Conservation (phyloP, 495 filamentous ascomycete species). For the Talaromyces ruber region DNA sequence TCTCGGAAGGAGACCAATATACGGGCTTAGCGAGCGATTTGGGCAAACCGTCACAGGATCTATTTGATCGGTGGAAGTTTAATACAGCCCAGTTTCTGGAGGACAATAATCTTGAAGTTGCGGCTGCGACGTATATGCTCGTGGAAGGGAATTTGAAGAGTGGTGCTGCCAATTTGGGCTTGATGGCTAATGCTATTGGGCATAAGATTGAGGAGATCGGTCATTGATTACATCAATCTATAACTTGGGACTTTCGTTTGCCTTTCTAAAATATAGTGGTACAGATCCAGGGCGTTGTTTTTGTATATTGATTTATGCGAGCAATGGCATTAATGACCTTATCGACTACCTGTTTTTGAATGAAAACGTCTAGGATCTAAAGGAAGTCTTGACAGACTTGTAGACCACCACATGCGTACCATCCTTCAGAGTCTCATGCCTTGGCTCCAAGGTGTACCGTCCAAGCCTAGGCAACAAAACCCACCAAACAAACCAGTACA, state of each 20-base stretch:
- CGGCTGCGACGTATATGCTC: conserved; percentile 7
- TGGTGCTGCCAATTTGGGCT: background rate
- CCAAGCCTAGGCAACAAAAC: conserved; percentile 19
- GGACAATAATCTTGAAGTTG: conserved; percentile 5
- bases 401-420: conserved; percentile 15
- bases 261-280: background rate
- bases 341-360: background rate
- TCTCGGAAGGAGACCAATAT: background rate
- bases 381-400: conserved; percentile 3
- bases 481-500: conserved; percentile 29
- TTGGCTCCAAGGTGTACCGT: conserved; percentile 13
- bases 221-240: background rate
- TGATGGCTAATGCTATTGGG: conserved; percentile 1
- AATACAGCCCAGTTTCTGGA: conserved; percentile 5
- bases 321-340: background rate
- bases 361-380: background rate
- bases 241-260: background rate
- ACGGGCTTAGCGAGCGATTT: background rate
- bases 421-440: conserved; percentile 10
- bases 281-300: background rate
- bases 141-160: conserved; percentile 9
- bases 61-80: conserved; percentile 8
- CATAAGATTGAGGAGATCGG: conserved; percentile 4
- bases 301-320: background rate
- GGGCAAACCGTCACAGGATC: conserved; percentile 3